These are phyloP conservation scores for Coemansia reversa DNA, from an alignment of 192 early-diverging fungal species.

Conservation along the genomic window DNA sequence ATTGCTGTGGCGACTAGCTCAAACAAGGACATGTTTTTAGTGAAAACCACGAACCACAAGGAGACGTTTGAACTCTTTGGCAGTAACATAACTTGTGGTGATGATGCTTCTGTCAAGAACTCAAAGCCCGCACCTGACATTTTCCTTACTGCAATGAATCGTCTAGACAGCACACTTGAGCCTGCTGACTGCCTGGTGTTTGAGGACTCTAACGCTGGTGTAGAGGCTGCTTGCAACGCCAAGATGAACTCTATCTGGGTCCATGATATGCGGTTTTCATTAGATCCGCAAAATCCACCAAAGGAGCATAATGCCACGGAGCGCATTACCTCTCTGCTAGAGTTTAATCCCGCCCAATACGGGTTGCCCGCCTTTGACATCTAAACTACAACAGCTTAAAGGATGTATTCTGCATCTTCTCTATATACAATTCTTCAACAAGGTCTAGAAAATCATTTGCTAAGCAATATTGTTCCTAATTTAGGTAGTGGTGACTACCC, in stretches of 20 bases:
- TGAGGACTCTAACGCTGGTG: conserved; percentile 86
- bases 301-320: conserved; percentile 56
- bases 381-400: background rate
- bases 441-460: too few species aligned
- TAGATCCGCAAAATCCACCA: conserved; percentile 43
- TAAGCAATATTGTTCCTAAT: background rate
- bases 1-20: conserved; percentile 86
- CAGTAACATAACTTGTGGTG: conserved; percentile 74
- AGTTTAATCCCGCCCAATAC: conserved; percentile 68
- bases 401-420: background rate
- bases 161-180: conserved; percentile 52
- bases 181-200: conserved; percentile 79
- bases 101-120: conserved; percentile 73
- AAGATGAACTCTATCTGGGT: conserved; percentile 86
- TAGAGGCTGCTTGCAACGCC: conserved; percentile 78
- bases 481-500: background rate
- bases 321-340: conserved; percentile 60
- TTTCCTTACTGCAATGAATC: conserved; percentile 72
- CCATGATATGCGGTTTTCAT: conserved; percentile 69
- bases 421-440: too few species aligned
- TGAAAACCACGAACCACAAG: conserved; percentile 69
- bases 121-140: conserved; percentile 93
- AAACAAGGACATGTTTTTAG: conserved; percentile 64
- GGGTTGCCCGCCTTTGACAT: conserved; percentile 57
- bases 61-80: conserved; percentile 80